phyloP scores from a whole-genome alignment of 495 filamentous ascomycete genomes.

The Annulohypoxylon maeteangense region DNA sequence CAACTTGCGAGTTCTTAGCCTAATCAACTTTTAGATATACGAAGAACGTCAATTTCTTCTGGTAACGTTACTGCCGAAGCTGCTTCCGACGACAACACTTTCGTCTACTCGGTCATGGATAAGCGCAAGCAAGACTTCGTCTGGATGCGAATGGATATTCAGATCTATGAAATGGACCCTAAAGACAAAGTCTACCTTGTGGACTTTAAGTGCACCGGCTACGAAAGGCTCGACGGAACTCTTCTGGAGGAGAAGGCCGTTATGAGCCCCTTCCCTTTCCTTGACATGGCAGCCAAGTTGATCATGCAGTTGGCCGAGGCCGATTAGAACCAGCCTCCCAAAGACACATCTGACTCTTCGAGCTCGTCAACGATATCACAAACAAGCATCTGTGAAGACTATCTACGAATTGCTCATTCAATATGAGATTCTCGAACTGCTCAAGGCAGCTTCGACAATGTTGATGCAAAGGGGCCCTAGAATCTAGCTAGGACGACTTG shows the following conservation, averaged over 20 bases:
- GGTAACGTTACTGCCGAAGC: slow-evolving; percentile 46
- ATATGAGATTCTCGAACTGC: background rate
- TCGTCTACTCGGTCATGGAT: slow-evolving; percentile 54
- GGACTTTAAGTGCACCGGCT: slow-evolving; percentile 98
- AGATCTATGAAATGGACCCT: slow-evolving; percentile 94
- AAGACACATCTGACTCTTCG: background rate
- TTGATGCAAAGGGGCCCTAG: background rate
- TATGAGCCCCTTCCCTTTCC: slow-evolving; percentile 79
- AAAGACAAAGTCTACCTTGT: slow-evolving; percentile 84
- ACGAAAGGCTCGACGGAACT: slow-evolving; percentile 75
- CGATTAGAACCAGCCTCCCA: slow-evolving; percentile 52
- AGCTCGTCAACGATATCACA: slow-evolving; percentile 9
- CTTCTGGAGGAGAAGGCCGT: slow-evolving; percentile 77
- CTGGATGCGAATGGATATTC: slow-evolving; percentile 91
- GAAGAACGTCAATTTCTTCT: slow-evolving; percentile 50
- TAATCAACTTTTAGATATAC: slow-evolving; percentile 50
- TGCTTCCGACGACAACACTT: slow-evolving; percentile 47
- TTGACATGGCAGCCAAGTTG: slow-evolving; percentile 76
- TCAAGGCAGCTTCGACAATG: background rate
- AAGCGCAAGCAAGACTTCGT: slow-evolving; percentile 63
- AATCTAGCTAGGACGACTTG: background rate
- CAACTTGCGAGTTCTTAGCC: background rate
- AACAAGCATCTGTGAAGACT: background rate
- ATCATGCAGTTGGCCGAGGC: slow-evolving; percentile 82
- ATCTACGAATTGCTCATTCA: background rate